phyloP scores from a whole-genome alignment of 2,329 filamentous ascomycete genomes.

The Sarocladiaceae sp. region DNA sequence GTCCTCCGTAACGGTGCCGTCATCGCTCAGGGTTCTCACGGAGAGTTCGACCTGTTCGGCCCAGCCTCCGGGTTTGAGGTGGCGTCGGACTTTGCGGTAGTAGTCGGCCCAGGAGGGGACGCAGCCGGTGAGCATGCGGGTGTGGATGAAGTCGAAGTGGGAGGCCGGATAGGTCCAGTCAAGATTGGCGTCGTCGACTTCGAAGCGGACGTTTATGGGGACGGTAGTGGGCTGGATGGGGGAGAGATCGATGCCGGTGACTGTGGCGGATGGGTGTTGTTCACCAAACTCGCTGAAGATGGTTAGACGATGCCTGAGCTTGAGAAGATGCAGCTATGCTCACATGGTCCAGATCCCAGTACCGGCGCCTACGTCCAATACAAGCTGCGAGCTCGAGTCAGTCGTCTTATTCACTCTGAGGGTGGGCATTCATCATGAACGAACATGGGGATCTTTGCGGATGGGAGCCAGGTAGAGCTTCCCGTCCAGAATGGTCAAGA shows the following conservation, averaged over 20 bases:
- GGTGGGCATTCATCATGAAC: conserved; percentile 6
- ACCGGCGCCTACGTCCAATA: conserved; percentile 29
- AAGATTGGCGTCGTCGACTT: conserved; percentile 60
- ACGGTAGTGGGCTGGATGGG: conserved; percentile 54
- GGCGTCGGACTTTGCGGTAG: conserved; percentile 5
- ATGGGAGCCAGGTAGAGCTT: conserved; percentile 27
- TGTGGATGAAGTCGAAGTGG: conserved; percentile 28
- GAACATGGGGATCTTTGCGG: conserved; percentile 19
- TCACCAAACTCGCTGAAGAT: conserved; percentile 47
- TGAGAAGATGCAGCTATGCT: neutral
- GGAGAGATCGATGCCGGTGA: conserved; percentile 48
- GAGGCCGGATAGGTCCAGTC: conserved; percentile 36
- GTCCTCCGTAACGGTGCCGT: conserved; percentile 1
- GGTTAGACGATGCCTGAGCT: neutral
- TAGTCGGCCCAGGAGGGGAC: conserved; percentile 17
- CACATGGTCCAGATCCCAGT: conserved; percentile 32
- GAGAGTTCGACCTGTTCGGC: conserved; percentile 9
- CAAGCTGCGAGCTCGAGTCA: conserved; percentile 14
- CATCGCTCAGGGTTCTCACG: neutral
- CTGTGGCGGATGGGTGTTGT: conserved; percentile 27
- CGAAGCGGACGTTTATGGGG: conserved; percentile 56
- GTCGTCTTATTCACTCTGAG: neutral
- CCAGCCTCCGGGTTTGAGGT: conserved; percentile 12
- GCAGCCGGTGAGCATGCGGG: conserved; percentile 24
- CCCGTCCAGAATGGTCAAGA: conserved; percentile 21